A percentile compares a stretch with the other conserved stretches of the same genome.
These are phyloP conservation scores for Calonectria honghensis DNA, from an alignment of 2,329 filamentous ascomycete species.

Conservation along the genomic window DNA sequence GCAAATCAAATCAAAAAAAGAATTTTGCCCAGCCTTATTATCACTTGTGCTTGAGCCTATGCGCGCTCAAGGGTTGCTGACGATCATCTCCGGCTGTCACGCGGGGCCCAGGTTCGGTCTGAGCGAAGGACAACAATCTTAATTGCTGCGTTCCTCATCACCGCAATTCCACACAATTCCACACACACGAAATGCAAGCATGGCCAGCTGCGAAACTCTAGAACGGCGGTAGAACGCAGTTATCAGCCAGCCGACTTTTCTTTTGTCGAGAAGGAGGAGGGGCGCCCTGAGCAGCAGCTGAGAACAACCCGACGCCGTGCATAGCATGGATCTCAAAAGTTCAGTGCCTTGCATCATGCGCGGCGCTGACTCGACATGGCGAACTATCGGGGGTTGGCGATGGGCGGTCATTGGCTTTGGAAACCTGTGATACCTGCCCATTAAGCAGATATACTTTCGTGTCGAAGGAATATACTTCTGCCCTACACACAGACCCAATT, in stretches of 20 bases:
- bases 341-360: slow-evolving; percentile 49
- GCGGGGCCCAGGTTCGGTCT: background rate
- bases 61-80: slow-evolving; percentile 13
- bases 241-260: background rate
- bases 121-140: slow-evolving; percentile 19
- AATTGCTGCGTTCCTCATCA: background rate
- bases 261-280: background rate
- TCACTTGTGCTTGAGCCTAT: background rate
- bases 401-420: slow-evolving; percentile 1
- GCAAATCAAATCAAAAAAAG: slow-evolving; percentile 30
- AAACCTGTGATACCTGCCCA: slow-evolving; percentile 18
- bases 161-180: slow-evolving; percentile 1
- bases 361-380: slow-evolving; percentile 37
- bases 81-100: slow-evolving; percentile 4
- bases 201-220: slow-evolving; percentile 22
- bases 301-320: background rate
- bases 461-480: slow-evolving; percentile 22
- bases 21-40: slow-evolving; percentile 7
- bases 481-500: slow-evolving; percentile 13
- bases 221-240: slow-evolving; percentile 33
- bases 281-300: background rate
- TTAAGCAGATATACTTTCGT: slow-evolving; percentile 18
- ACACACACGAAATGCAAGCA: background rate
- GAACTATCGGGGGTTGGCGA: slow-evolving; percentile 9
- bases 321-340: slow-evolving; percentile 7